phyloP scores from a whole-genome alignment of 768 basidiomycete genomes.

The Phlegmacium glaucopus region DNA sequence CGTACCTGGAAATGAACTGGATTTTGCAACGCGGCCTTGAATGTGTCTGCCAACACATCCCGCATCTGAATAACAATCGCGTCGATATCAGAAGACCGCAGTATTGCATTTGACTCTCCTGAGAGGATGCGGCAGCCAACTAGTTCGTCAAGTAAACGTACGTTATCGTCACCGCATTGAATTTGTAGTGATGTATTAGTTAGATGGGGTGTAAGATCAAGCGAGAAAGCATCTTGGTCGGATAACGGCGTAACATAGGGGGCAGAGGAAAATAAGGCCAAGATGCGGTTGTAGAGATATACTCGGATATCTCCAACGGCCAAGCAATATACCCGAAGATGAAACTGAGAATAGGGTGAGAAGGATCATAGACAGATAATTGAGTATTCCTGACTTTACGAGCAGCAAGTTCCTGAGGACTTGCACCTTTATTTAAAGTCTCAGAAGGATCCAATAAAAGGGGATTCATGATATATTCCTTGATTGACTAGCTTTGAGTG shows the following conservation, averaged over 20 bases:
- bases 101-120: conserved; percentile 9
- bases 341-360: conserved; percentile 58
- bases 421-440: conserved; percentile 24
- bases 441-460: conserved; percentile 73
- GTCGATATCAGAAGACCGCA: conserved; percentile 31
- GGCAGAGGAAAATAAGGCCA: conserved; percentile 83
- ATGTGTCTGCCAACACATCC: conserved; percentile 70
- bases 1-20: conserved; percentile 83
- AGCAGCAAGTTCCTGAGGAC: conserved; percentile 33
- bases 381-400: conserved; percentile 49
- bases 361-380: neutral
- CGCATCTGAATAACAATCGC: conserved; percentile 54
- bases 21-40: conserved; percentile 79
- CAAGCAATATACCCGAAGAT: conserved; percentile 86
- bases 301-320: conserved; percentile 74
- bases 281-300: conserved; percentile 76
- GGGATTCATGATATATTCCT: conserved; percentile 87
- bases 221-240: conserved; percentile 18
- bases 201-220: conserved; percentile 72
- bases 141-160: conserved; percentile 80
- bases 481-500: conserved; percentile 2
- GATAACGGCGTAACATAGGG: conserved; percentile 55
- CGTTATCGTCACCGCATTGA: conserved; percentile 61
- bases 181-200: conserved; percentile 91
- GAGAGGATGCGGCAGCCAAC: conserved; percentile 57